Percentiles rank a stretch among this genome's conserved stretches.
Evolutionary conservation across 805 yeast genomes (phyloP).

Genomic region (Monosporozyma aerobia): DNA sequence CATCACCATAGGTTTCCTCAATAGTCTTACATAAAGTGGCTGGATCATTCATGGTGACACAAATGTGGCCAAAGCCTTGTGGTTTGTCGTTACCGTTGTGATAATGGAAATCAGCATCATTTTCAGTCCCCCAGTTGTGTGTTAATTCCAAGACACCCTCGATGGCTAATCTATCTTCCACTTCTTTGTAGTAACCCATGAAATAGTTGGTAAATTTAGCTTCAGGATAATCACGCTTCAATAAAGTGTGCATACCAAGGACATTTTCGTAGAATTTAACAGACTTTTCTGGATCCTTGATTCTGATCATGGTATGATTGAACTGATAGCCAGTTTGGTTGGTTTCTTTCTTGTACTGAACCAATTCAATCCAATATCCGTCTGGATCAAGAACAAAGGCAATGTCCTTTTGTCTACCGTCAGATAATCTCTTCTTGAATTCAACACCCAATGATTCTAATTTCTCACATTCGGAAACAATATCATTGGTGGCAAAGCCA

Average conservation of each 20-base stretch:
- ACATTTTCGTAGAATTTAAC: conserved; percentile 69
- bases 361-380: conserved; percentile 92
- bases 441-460: conserved; percentile 54
- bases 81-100: conserved; percentile 75
- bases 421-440: conserved; percentile 75
- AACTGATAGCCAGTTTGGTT: conserved; percentile 32
- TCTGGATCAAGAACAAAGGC: conserved; percentile 95
- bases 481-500: conserved; percentile 78
- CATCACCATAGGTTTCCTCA: conserved; percentile 37
- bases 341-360: conserved; percentile 39
- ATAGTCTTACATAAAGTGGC: conserved; percentile 36
- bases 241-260: conserved; percentile 70
- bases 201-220: conserved; percentile 85
- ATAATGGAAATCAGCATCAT: conserved; percentile 62
- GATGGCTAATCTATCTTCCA: conserved; percentile 35
- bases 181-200: conserved; percentile 52
- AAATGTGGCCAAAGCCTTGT: conserved; percentile 82
- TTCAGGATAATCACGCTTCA: conserved; percentile 44
- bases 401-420: conserved; percentile 87
- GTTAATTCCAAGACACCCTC: conserved; percentile 83
- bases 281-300: conserved; percentile 72
- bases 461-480: conserved; percentile 48
- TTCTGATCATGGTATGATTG: conserved; percentile 90
- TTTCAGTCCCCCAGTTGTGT: conserved; percentile 92
- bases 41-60: conserved; percentile 61